Evolutionary conservation across 2,329 filamentous ascomycete species (phyloP), one percentile per base, ranked within the genome.

Genomic region (Byssochlamys sp.): DNA sequence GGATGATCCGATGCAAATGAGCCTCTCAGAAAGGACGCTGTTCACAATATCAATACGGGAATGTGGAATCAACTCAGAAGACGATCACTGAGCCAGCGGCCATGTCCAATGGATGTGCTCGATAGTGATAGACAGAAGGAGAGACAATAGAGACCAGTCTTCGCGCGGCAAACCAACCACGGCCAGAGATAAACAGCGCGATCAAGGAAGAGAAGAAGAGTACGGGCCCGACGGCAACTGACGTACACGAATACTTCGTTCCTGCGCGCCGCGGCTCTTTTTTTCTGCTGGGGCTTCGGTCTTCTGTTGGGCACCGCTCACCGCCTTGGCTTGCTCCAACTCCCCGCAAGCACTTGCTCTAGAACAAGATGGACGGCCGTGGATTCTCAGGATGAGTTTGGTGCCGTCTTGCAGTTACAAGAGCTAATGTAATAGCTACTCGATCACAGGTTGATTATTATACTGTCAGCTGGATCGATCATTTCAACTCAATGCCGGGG

Each of bases 241-340:
- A 51, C 49, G 49, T 51, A 51, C 35, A 19, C 35, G 35, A 5
- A n/a, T 14, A 45, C 6, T 33, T 10, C 31, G 14, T 45, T 19
- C 35, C n/a, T 45, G 35, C 35, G 31, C 31, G 14, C 35, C 63
- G 66, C 65, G 65, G 65, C n/a, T 26, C 31, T 54, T 55, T 45
- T 57, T 57, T 39, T 50, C 29, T 53, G 14, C 51, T 57, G 35
- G 35, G 35, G 35, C 35, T 5, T 45, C 31, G 6, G 35, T 52
- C 33, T 33, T 52, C 55, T 53, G 35, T 53, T 53, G 48, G 48
- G 25, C 35, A n/a, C 58, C 48, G 52, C 53, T 57, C 55, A 59
- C 58, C 58, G 58, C 58, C 52, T 55, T 59, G 24, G 35, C 27
- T n/a, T 27, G 6, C 14, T 51, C 12, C 52, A 58, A 50, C 19